Conservation (phyloP, 495 filamentous ascomycete species). For the Clavariopsis aquatica region DNA sequence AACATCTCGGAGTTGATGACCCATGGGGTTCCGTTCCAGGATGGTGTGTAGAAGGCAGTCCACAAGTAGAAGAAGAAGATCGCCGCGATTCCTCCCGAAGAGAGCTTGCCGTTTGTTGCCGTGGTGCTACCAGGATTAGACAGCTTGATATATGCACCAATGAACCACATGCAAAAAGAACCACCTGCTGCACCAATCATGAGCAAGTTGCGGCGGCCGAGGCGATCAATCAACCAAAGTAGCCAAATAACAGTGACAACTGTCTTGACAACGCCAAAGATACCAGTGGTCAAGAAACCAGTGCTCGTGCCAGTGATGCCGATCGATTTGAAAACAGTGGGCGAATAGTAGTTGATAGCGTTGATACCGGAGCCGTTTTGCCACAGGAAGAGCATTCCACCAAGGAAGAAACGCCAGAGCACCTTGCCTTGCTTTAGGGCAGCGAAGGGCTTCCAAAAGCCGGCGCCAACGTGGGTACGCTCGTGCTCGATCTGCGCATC, state of each 20-base stretch:
- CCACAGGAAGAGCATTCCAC: constrained; percentile 66
- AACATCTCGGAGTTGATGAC: constrained; percentile 47
- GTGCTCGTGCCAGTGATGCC: constrained; percentile 34
- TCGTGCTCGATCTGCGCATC: constrained; percentile 62
- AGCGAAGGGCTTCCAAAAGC: constrained; percentile 68
- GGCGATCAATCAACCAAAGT: constrained; percentile 57
- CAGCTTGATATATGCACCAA: constrained; percentile 52
- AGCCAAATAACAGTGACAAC: constrained; percentile 62
- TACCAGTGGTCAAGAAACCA: constrained; percentile 38
- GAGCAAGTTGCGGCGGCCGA: constrained; percentile 59
- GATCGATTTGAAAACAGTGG: constrained; percentile 39
- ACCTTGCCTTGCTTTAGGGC: constrained; percentile 44
- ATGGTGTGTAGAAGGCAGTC: constrained; percentile 75
- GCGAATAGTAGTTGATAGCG: constrained; percentile 43
- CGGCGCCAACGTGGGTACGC: constrained; percentile 56
- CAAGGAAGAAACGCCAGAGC: constrained; percentile 65
- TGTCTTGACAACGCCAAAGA: constrained; percentile 46
- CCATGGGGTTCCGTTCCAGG: constrained; percentile 65
- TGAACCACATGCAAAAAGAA: constrained; percentile 59
- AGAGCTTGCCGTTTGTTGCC: constrained; percentile 45
- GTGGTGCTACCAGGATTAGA: constrained; percentile 50
- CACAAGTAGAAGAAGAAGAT: constrained; percentile 81
- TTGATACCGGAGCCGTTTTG: constrained; percentile 70
- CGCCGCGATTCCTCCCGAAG: constrained; percentile 63
- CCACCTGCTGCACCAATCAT: constrained; percentile 59